These are phyloP conservation scores for Maudiozyma saulgeensis DNA, from an alignment of 805 yeast species.

Conservation along the genomic window DNA sequence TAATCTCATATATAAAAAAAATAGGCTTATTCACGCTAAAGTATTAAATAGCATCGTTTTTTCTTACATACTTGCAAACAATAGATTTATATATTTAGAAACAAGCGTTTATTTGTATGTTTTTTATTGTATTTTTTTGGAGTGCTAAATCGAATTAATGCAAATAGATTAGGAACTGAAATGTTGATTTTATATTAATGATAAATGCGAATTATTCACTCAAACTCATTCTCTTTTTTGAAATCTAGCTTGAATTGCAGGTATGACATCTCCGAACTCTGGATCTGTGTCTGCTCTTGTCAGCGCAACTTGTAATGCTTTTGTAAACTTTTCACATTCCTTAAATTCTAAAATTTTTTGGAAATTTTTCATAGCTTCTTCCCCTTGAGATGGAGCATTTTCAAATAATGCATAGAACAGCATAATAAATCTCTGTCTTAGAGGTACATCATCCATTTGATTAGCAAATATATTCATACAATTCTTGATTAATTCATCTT, in stretches of 20 bases:
- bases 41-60: too few relatives aligned
- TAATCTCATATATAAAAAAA: too few relatives aligned
- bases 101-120: not conserved
- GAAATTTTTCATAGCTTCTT: constrained; percentile 1
- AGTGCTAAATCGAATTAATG: too few relatives aligned
- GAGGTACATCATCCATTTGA: constrained; percentile 23
- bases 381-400: constrained; percentile 9
- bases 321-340: constrained; percentile 4
- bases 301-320: constrained; percentile 13
- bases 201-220: not conserved
- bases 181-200: too few relatives aligned
- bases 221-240: not conserved
- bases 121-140: too few relatives aligned
- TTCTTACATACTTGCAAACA: too few relatives aligned
- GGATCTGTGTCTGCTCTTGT: constrained; percentile 9
- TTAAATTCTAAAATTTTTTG: not conserved
- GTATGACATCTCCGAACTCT: constrained; percentile 15
- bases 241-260: constrained; percentile 3
- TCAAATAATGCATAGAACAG: constrained; percentile 25
- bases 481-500: constrained; percentile 20
- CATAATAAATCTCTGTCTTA: constrained; percentile 28
- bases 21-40: too few relatives aligned
- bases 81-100: too few relatives aligned
- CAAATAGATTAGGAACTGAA: too few relatives aligned
- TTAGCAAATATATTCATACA: constrained; percentile 17